These are phyloP conservation scores for Corynascus novoguineensis DNA, from an alignment of 495 filamentous ascomycete species.

Conservation along the genomic window DNA sequence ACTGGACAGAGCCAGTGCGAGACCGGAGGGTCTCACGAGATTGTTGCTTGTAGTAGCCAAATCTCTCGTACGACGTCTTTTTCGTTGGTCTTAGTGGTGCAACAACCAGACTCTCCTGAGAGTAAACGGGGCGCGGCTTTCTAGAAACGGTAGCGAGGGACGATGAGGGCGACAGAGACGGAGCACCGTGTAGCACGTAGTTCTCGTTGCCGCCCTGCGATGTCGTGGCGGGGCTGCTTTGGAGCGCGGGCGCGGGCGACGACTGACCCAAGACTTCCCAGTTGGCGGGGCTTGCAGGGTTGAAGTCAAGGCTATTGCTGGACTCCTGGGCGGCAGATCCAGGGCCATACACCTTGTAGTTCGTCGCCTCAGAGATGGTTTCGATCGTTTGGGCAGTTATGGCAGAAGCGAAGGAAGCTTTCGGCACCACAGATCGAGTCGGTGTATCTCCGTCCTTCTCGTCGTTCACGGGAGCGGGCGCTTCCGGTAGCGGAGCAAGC, in stretches of 20 bases:
- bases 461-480: constrained; percentile 7
- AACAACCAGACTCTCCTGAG: constrained; percentile 51
- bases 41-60: constrained; percentile 43
- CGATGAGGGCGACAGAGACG: constrained; percentile 35
- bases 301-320: constrained; percentile 32
- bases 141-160: constrained; percentile 29
- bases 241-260: constrained; percentile 27
- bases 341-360: constrained; percentile 49
- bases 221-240: constrained; percentile 26
- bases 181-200: constrained; percentile 42
- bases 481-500: constrained; percentile 40
- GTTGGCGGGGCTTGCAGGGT: constrained; percentile 37
- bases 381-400: constrained; percentile 36
- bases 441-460: constrained; percentile 22
- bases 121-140: constrained; percentile 40
- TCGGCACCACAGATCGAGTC: constrained; percentile 28
- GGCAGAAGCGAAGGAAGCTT: constrained; percentile 40
- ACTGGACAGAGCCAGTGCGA: constrained; percentile 45
- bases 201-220: constrained; percentile 32
- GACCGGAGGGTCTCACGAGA: constrained; percentile 46
- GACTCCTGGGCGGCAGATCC: constrained; percentile 31
- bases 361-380: constrained; percentile 46
- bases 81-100: constrained; percentile 43
- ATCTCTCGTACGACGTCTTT: constrained; percentile 41
- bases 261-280: constrained; percentile 39